These are phyloP conservation scores for Meredithiella fracta DNA, from an alignment of 2,329 filamentous ascomycete species.

Conservation along the genomic window DNA sequence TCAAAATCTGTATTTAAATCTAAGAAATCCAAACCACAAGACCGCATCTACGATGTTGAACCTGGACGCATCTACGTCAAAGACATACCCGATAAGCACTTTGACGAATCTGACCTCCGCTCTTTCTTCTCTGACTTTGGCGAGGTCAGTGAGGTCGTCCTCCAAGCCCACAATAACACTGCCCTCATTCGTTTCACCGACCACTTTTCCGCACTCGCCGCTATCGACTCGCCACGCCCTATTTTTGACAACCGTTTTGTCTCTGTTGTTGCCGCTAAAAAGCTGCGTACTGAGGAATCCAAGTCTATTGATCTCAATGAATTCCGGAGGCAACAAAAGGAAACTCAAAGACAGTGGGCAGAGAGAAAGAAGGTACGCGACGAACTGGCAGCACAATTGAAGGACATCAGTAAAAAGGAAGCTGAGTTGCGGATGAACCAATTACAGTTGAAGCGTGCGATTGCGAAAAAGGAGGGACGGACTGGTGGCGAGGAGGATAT, in stretches of 20 bases:
- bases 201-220: conserved; percentile 49
- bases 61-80: conserved; percentile 60
- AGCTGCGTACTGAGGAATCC: conserved; percentile 9
- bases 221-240: conserved; percentile 60
- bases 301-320: conserved; percentile 53
- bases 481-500: conserved; percentile 31
- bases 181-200: conserved; percentile 54
- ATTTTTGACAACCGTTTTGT: conserved; percentile 79
- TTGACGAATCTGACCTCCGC: conserved; percentile 47
- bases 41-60: conserved; percentile 40
- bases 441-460: conserved; percentile 44
- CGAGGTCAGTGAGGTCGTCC: conserved; percentile 41
- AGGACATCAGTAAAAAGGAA: conserved; percentile 49
- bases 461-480: conserved; percentile 39
- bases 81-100: conserved; percentile 57
- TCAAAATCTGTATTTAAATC: conserved; percentile 20
- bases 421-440: conserved; percentile 46
- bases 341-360: conserved; percentile 52
- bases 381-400: conserved; percentile 44
- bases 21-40: conserved; percentile 21
- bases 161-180: conserved; percentile 49
- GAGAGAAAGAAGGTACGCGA: conserved; percentile 46
- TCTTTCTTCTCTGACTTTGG: conserved; percentile 61
- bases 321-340: conserved; percentile 50
- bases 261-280: conserved; percentile 34